Conservation (phyloP, 129 eudicot species). For the Solidago caesia region DNA sequence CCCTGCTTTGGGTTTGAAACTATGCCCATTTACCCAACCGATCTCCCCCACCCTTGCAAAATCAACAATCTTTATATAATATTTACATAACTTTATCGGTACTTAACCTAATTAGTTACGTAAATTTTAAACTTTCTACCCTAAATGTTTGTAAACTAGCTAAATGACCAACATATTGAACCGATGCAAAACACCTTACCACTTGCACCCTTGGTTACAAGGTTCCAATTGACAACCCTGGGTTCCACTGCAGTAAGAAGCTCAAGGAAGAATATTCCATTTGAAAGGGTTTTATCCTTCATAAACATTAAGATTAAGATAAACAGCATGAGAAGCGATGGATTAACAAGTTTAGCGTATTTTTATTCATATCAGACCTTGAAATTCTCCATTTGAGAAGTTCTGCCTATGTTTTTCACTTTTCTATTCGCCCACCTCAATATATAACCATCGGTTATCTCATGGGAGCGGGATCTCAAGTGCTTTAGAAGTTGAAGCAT, state of each 20-base stretch:
- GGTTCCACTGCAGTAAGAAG: slow-evolving; percentile 95
- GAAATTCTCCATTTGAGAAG: slow-evolving; percentile 73
- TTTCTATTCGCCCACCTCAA: slow-evolving; percentile 84
- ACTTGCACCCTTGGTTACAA: slow-evolving; percentile 86
- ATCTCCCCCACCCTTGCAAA: too few species aligned
- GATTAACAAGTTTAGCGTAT: slow-evolving; percentile 3
- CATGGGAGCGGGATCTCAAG: slow-evolving; percentile 78
- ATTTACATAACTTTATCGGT: background rate
- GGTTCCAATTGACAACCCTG: slow-evolving; percentile 94
- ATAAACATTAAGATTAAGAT: slow-evolving; percentile 16
- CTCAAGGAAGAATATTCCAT: slow-evolving; percentile 88
- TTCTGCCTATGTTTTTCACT: slow-evolving; percentile 72
- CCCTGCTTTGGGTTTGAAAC: too few species aligned
- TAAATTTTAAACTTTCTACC: too few species aligned
- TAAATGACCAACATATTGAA: slow-evolving; percentile 2
- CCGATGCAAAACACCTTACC: slow-evolving; percentile 42
- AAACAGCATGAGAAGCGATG: background rate
- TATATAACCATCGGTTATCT: slow-evolving; percentile 74
- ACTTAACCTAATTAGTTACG: background rate
- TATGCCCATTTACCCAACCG: too few species aligned
- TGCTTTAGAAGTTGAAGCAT: slow-evolving; percentile 93
- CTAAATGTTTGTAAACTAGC: too few species aligned
- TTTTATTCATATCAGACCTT: slow-evolving; percentile 45
- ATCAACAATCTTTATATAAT: too few species aligned
- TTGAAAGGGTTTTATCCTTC: slow-evolving; percentile 85